Percentiles rank a stretch among this genome's conserved stretches.
Evolutionary conservation across 257 asterid species (phyloP).

Genomic region (Solanum chaucha): DNA sequence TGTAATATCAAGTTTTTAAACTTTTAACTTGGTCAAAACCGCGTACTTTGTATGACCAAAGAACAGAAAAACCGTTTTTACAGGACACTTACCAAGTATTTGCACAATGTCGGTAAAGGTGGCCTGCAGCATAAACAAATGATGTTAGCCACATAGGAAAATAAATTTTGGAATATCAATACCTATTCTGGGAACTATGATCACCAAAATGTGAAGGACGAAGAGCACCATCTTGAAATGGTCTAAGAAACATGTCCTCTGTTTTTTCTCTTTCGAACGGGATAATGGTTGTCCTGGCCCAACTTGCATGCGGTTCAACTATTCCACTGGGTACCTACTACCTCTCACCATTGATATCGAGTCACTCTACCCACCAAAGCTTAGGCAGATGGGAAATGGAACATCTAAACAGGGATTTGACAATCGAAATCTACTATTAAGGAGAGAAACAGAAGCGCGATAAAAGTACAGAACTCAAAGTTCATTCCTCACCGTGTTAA

Average conservation of each 20-base stretch:
- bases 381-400: neutral
- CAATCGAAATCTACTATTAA: neutral
- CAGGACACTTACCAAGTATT: conserved; percentile 55
- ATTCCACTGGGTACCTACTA: neutral
- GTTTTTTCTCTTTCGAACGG: neutral
- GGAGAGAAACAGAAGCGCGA: neutral
- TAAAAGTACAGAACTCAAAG: neutral
- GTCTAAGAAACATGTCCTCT: neutral
- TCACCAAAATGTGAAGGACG: neutral
- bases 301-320: neutral
- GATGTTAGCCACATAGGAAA: neutral
- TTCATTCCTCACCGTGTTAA: conserved; percentile 34
- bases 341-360: neutral
- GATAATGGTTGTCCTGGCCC: neutral
- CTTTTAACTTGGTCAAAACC: neutral
- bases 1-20: neutral
- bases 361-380: neutral
- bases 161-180: neutral
- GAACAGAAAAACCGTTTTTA: neutral
- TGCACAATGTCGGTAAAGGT: conserved; percentile 90
- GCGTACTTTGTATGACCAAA: neutral
- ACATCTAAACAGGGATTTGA: neutral
- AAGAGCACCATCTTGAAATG: neutral
- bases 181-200: neutral
- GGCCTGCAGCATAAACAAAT: conserved; percentile 46